A percentile compares a stretch with the other conserved stretches of the same genome.
Conservation (phyloP, 1,139 yeast genomes). For the Suhomyces atakaporum region DNA sequence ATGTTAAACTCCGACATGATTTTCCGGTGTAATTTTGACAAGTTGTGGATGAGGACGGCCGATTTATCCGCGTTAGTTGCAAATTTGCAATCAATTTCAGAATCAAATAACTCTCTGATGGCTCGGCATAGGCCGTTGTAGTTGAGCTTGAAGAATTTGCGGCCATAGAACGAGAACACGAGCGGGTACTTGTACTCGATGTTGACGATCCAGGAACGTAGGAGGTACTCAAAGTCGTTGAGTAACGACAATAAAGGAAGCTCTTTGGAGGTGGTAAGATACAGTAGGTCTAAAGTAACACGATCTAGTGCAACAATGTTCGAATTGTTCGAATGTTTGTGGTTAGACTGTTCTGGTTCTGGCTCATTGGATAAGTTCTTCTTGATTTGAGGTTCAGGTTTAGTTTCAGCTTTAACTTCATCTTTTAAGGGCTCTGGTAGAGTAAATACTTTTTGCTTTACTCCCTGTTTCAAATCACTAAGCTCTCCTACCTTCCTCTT, state of each 20-base stretch:
- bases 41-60: conserved; percentile 8
- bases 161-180: conserved; percentile 39
- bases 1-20: conserved; percentile 14
- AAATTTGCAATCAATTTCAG: conserved; percentile 3
- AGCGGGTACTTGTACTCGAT: conserved; percentile 37
- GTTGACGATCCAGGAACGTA: conserved; percentile 31
- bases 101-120: conserved; percentile 15
- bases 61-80: conserved; percentile 3
- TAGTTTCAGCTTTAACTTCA: too few relatives aligned
- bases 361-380: too few relatives aligned
- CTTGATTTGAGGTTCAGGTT: too few relatives aligned
- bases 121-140: conserved; percentile 19
- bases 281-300: conserved; percentile 1
- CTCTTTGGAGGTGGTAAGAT: not conserved
- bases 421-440: too few relatives aligned
- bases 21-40: conserved; percentile 15
- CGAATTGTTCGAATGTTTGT: too few relatives aligned
- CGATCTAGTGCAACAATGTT: not conserved
- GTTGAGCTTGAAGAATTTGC: conserved; percentile 30
- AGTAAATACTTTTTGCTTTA: too few relatives aligned
- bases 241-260: conserved; percentile 10
- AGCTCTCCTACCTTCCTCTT: not conserved
- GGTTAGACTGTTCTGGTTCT: too few relatives aligned
- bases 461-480: too few relatives aligned
- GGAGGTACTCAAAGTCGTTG: conserved; percentile 30